Evolutionary conservation across 192 early-diverging fungal species (phyloP).

Genomic region (Coemansia sp.): DNA sequence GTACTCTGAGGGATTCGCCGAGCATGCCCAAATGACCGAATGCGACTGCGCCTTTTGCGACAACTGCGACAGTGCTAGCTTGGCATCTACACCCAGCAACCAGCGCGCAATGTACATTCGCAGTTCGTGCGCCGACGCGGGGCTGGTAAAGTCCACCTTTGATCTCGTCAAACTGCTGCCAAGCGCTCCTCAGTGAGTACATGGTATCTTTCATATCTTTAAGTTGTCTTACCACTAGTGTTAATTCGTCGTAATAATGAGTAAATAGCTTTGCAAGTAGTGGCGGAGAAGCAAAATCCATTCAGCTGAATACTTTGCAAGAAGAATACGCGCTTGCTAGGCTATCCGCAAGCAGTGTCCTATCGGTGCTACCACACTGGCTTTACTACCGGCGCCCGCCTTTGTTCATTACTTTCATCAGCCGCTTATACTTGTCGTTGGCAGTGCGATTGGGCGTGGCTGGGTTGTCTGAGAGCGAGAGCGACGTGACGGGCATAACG

Average conservation of each 20-base stretch:
- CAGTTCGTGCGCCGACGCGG: slow-evolving; percentile 45
- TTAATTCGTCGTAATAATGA: background rate
- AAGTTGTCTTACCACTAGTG: background rate
- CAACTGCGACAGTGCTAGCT: background rate
- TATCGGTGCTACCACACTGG: background rate
- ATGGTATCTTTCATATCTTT: background rate
- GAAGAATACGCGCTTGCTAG: background rate
- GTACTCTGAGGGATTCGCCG: slow-evolving; percentile 34
- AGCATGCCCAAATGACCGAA: slow-evolving; percentile 3
- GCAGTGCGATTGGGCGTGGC: slow-evolving; percentile 12
- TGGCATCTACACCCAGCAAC: slow-evolving; percentile 9
- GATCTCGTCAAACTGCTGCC: slow-evolving; percentile 53
- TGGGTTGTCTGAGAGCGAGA: slow-evolving; percentile 4
- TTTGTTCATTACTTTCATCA: slow-evolving; percentile 44
- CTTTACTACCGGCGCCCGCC: slow-evolving; percentile 19
- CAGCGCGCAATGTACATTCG: slow-evolving; percentile 48
- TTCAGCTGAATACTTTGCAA: background rate
- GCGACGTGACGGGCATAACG: slow-evolving; percentile 49
- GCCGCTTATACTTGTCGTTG: slow-evolving; percentile 31
- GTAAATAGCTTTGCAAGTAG: background rate
- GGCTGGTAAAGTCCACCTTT: slow-evolving; percentile 49
- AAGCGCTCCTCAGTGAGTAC: slow-evolving; percentile 30
- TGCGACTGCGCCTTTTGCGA: slow-evolving; percentile 6
- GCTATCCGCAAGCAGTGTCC: background rate
- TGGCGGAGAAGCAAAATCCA: background rate